Evolutionary conservation across 2,329 filamentous ascomycete species (phyloP), one percentile per base, ranked within the genome.

Genomic region (Fusarium pseudoanthophilum): DNA sequence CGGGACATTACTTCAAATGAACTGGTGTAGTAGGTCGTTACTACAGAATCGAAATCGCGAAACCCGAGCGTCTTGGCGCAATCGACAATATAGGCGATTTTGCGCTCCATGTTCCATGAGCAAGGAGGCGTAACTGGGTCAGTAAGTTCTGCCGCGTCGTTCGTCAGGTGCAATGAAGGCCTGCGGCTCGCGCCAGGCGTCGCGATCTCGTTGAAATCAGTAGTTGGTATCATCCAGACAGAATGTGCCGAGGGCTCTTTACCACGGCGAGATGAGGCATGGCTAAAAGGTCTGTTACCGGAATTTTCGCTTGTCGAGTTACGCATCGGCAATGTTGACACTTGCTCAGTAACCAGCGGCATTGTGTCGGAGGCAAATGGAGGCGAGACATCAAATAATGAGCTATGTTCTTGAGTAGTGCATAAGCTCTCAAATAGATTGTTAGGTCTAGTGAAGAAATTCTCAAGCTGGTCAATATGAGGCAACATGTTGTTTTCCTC

Each of bases 271-370:
- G 21, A 15, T 18, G 7, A 24, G 15, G 21, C 4, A 1, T 11
- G 3, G 10, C 7, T 4, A 21, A 11, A 14, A 13, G 3, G 15
- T n/a, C 10, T 51, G 8, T n/a, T 24, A 13, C 11, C 15, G 10
- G 15, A 7, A 24, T 11, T 24, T 11, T 32, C 15, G 5, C 21
- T 15, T 9, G 30, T 10, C 21, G 16, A 11, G 30, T 51, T 6
- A 7, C 11, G 46, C 1, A 11, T 24, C 8, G 8, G 46, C 30
- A 18, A 14, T 7, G 21, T 11, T 51, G 30, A 6, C 4, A 34
- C 11, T 11, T 13, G 4, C 24, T 21, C 15, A 15, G 10, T 4
- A 7, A 21, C 2, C 4, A 34, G 8, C 4, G 46, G 11, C 7
- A 7, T 10, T 24, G 14, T 24, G 28, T 24, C 5, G 13, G 24